Percentiles rank a stretch among this genome's conserved stretches.
These are phyloP conservation scores for Metschnikowia santaceciliae DNA, from an alignment of 805 yeast species.

Conservation along the genomic window DNA sequence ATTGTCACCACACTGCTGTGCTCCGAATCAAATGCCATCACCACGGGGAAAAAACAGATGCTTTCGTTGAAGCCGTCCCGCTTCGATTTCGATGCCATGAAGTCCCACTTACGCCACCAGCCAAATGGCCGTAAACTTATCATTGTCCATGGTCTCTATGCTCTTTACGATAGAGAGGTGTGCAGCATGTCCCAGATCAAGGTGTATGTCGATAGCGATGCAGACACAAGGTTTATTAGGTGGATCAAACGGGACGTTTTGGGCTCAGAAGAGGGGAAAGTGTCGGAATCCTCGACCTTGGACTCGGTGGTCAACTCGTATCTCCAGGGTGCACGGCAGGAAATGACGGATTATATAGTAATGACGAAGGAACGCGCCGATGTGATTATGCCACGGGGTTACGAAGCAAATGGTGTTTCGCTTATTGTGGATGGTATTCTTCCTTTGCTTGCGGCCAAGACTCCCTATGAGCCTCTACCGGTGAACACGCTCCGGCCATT, in stretches of 20 bases:
- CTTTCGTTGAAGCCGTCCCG: slow-evolving; percentile 37
- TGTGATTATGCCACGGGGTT: slow-evolving; percentile 68
- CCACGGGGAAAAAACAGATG: slow-evolving; percentile 21
- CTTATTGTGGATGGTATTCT: slow-evolving; percentile 64
- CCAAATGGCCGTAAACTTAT: slow-evolving; percentile 21
- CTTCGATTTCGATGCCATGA: slow-evolving; percentile 32
- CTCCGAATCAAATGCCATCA: slow-evolving; percentile 26
- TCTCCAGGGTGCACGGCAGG: slow-evolving; percentile 55
- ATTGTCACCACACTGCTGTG: slow-evolving; percentile 15
- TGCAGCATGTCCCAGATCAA: slow-evolving; percentile 57
- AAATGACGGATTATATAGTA: slow-evolving; percentile 60
- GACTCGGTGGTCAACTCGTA: slow-evolving; percentile 45
- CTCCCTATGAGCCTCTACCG: slow-evolving; percentile 12
- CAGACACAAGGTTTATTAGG: slow-evolving; percentile 79
- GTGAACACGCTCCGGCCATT: slow-evolving; percentile 30
- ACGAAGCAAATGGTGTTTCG: slow-evolving; percentile 52
- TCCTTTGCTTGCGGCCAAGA: slow-evolving; percentile 27
- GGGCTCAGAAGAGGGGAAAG: not conserved
- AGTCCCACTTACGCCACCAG: slow-evolving; percentile 21
- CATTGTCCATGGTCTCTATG: slow-evolving; percentile 75
- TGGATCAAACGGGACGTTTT: slow-evolving; percentile 54
- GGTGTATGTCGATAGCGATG: slow-evolving; percentile 78
- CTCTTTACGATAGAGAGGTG: slow-evolving; percentile 60
- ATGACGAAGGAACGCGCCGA: slow-evolving; percentile 75
- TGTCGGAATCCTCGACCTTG: slow-evolving; percentile 12